These are phyloP conservation scores for Eucalyptus sp. DNA, from an alignment of 345 rosid genomes.

Conservation along the genomic window DNA sequence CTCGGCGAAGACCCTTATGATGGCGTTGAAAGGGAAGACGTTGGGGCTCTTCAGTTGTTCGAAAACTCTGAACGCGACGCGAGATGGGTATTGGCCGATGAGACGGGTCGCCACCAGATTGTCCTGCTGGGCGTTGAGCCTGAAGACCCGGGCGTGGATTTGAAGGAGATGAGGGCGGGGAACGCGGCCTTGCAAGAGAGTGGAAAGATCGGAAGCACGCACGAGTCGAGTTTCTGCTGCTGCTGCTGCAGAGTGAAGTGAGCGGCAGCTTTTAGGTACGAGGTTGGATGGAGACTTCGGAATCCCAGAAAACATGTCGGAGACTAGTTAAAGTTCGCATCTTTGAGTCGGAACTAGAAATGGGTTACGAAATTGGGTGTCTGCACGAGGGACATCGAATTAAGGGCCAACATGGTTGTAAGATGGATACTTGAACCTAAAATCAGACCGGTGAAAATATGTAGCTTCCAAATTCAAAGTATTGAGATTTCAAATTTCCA, in stretches of 20 bases:
- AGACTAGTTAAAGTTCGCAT: neutral
- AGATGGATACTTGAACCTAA: too few species aligned
- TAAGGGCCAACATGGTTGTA: too few species aligned
- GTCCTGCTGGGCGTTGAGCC: slow-evolving; percentile 13
- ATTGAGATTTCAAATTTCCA: rapidly evolving
- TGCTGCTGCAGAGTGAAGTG: neutral
- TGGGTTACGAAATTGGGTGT: neutral
- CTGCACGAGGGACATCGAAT: rapidly evolving
- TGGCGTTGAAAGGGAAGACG: slow-evolving; percentile 36
- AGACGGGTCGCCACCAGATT: slow-evolving; percentile 24
- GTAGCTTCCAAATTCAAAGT: too few species aligned
- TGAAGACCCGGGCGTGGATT: slow-evolving; percentile 16
- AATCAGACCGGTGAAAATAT: too few species aligned
- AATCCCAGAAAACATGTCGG: neutral
- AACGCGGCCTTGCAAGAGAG: slow-evolving; percentile 15
- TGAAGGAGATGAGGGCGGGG: slow-evolving; percentile 16
- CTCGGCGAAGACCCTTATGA: slow-evolving; percentile 20
- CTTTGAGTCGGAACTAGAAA: neutral
- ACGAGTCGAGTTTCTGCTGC: neutral
- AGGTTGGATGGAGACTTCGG: neutral
- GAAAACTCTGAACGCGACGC: slow-evolving; percentile 6
- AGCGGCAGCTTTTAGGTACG: neutral
- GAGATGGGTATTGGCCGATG: slow-evolving; percentile 21
- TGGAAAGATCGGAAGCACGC: neutral
- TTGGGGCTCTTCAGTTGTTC: slow-evolving; percentile 12